phyloP scores from a whole-genome alignment of 208 protist genomes.

The Tritrichomonas foetus region DNA sequence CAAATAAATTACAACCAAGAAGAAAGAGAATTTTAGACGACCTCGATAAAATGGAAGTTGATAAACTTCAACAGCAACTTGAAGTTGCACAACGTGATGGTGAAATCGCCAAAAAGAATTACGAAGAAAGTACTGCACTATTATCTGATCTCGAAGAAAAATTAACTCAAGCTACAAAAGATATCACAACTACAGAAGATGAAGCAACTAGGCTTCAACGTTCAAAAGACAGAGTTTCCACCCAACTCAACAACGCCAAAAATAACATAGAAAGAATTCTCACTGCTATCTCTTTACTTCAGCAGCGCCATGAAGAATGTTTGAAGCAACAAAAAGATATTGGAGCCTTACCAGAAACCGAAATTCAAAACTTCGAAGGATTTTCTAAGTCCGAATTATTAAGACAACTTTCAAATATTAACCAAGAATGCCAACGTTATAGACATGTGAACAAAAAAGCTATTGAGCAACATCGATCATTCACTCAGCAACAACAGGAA shows the following conservation, averaged over 20 bases:
- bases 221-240: neutral
- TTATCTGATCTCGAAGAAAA: neutral
- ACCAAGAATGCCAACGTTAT: neutral
- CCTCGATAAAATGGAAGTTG: neutral
- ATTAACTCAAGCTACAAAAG: neutral
- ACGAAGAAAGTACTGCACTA: neutral
- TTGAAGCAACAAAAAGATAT: neutral
- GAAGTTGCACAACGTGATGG: neutral
- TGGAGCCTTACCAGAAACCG: neutral
- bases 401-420: neutral
- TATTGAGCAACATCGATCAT: neutral
- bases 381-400: neutral
- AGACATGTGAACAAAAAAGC: slow-evolving; percentile 33
- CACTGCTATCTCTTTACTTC: neutral
- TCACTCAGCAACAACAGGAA: neutral
- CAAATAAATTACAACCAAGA: neutral
- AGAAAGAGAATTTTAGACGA: neutral
- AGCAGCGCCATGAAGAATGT: neutral
- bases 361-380: neutral
- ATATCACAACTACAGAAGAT: too few relatives aligned
- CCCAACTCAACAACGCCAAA: neutral
- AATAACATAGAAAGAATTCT: neutral
- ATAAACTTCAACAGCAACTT: neutral
- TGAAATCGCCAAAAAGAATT: neutral
- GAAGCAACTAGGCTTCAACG: neutral